Evolutionary conservation across 1,284 basidiomycete genomes (phyloP).

Genomic region (Ustilago xerochloae): DNA sequence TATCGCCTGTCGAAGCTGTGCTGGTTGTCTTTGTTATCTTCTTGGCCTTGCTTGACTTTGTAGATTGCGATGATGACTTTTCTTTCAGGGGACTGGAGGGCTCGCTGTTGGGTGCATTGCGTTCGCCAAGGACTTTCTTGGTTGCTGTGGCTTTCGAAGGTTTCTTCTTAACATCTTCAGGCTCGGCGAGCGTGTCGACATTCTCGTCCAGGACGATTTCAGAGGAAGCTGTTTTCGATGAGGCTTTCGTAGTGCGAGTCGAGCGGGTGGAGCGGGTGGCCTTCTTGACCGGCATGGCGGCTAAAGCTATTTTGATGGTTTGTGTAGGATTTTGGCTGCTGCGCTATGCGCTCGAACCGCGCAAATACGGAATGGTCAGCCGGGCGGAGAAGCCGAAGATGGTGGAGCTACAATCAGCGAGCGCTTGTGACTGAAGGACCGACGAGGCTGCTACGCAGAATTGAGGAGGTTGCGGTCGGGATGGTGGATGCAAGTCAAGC

Average conservation of each 20-base stretch:
- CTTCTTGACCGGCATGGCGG: constrained; percentile 41
- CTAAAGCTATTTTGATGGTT: not conserved
- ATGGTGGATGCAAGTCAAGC: not conserved
- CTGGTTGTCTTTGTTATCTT: constrained; percentile 12
- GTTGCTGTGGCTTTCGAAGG: constrained; percentile 3
- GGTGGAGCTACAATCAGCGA: no score
- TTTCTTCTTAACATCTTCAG: constrained; percentile 9
- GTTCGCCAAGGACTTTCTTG: constrained; percentile 38
- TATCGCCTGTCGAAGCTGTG: not conserved
- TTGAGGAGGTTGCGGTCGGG: not conserved
- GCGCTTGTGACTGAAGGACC: no score
- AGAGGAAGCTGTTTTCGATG: constrained; percentile 26
- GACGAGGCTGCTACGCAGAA: no score
- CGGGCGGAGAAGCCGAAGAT: not conserved
- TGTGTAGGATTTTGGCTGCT: not conserved
- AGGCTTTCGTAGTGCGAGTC: constrained; percentile 35
- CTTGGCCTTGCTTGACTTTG: constrained; percentile 18
- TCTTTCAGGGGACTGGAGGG: constrained; percentile 5
- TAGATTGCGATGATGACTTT: not conserved
- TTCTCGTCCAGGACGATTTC: constrained; percentile 32
- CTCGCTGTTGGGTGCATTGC: constrained; percentile 18
- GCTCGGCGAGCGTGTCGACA: not conserved
- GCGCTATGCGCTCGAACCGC: no score
- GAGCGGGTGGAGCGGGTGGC: constrained; percentile 28
- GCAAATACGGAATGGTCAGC: no score